Conservation (phyloP, 768 basidiomycete species). For the Albatrellus ellisii region DNA sequence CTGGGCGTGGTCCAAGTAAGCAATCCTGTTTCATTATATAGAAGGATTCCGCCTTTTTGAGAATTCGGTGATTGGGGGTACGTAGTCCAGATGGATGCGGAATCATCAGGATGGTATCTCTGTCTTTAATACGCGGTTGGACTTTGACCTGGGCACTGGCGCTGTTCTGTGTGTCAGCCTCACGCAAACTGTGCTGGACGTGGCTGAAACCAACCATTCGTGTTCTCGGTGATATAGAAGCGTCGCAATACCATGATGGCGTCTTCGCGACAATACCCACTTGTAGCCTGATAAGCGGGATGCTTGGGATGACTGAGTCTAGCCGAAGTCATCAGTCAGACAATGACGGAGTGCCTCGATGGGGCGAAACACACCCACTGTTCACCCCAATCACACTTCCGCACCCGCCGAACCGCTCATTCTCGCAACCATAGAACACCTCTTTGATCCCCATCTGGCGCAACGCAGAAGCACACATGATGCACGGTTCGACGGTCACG, state of each 20-base stretch:
- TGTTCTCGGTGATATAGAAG: constrained; percentile 81
- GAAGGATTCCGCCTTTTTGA: no score
- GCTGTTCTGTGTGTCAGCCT: constrained; percentile 32
- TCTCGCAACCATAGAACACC: constrained; percentile 88
- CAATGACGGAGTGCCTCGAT: not conserved
- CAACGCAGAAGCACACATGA: constrained; percentile 96
- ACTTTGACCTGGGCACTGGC: constrained; percentile 81
- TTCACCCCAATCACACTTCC: constrained; percentile 91
- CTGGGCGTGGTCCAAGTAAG: no score
- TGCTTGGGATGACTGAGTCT: constrained; percentile 67
- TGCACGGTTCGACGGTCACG: constrained; percentile 98
- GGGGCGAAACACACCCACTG: constrained; percentile 34
- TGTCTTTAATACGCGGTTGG: constrained; percentile 74
- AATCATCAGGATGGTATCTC: constrained; percentile 34
- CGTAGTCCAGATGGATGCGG: constrained; percentile 1
- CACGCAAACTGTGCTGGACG: constrained; percentile 4
- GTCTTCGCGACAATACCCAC: constrained; percentile 34
- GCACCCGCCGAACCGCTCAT: constrained; percentile 94
- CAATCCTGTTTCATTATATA: no score
- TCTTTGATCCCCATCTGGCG: constrained; percentile 85
- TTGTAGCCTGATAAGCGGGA: constrained; percentile 57
- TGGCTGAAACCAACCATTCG: constrained; percentile 49
- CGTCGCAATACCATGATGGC: constrained; percentile 47
- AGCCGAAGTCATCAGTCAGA: constrained; percentile 1
- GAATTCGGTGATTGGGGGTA: no score